Conservation (phyloP, 163 green algal species). For the Scenedesmus sp. region DNA sequence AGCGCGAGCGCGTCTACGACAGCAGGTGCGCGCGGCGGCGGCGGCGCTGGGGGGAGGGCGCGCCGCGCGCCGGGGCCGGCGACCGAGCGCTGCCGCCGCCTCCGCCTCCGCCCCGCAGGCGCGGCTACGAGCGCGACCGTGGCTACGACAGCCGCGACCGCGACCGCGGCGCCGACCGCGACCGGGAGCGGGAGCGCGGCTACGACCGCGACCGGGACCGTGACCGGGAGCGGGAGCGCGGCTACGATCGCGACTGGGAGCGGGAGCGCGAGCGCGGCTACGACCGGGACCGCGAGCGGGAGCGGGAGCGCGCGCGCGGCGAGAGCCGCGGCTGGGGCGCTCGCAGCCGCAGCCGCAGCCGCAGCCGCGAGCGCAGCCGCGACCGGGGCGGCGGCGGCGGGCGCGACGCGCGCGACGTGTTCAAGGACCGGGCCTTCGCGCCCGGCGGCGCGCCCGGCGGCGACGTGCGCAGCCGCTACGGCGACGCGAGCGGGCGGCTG, state of each 20-base stretch:
- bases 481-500: constrained; percentile 38
- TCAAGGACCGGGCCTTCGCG: constrained; percentile 8
- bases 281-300: constrained; percentile 3
- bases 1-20: too few species aligned
- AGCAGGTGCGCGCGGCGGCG: too few species aligned
- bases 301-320: constrained; percentile 10
- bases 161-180: neutral
- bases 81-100: too few species aligned
- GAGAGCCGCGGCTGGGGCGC: constrained; percentile 1
- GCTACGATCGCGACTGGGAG: constrained; percentile 7
- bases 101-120: too few species aligned
- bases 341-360: constrained; percentile 22
- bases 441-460: neutral
- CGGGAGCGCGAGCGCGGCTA: constrained; percentile 3
- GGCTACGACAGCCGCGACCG: neutral
- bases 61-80: too few species aligned
- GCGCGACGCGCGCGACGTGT: constrained; percentile 48
- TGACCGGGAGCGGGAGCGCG: constrained; percentile 4
- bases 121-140: too few species aligned
- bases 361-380: neutral
- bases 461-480: constrained; percentile 34
- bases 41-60: too few species aligned
- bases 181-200: constrained; percentile 25
- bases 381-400: constrained; percentile 14
- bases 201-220: constrained; percentile 3